Evolutionary conservation across 768 basidiomycete genomes (phyloP), one percentile per base, ranked within the genome.

Genomic region (Rhizopogon roseolus): DNA sequence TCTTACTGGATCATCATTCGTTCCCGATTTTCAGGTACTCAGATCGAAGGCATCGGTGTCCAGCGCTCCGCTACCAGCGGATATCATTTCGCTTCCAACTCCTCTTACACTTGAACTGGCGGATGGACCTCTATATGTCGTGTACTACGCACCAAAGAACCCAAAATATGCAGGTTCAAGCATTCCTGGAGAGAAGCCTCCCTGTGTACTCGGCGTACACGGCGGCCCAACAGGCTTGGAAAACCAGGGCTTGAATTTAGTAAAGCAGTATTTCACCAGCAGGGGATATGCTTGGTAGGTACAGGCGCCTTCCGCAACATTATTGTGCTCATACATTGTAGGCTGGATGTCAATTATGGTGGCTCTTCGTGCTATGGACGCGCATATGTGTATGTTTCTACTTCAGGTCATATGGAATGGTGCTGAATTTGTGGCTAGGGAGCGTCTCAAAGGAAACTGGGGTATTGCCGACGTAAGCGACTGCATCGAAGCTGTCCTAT

Each of bases 281-380:
- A 76, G 86, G 5, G 86, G 88, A 27, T 90, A 79, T 71, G 86
- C 77, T n/a, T 89, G 85, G 88, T 48, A 48, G 5, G 46, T 48
- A 3, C 19, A 14, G 9, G 2, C 5, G 22, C 2, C 22, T 14
- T 8, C 19, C 8, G 4, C 6, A 16, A 4, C 34, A 36, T 25
- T 14, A 22, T 9, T 22, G 10, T 48, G 34, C 34, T 48, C 2
- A 48, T 16, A 19, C 10, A 36, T 36, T 10, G 14, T n/a, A 48
- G 46, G 46, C 60, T 88, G 36, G 86, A 87, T 51, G 87, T 93
- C 41, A 86, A 92, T 60, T 86, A 90, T 55, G 79, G 87, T 1
- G 91, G 90, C 0, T 88, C 86, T 0, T 81, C 81, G 5, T 84
- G 88, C 0, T 90, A 85, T 61, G 90, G 90, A 0, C 77, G 86